Conservation (phyloP, 768 basidiomycete species). For the Tubosaeta sp. region DNA sequence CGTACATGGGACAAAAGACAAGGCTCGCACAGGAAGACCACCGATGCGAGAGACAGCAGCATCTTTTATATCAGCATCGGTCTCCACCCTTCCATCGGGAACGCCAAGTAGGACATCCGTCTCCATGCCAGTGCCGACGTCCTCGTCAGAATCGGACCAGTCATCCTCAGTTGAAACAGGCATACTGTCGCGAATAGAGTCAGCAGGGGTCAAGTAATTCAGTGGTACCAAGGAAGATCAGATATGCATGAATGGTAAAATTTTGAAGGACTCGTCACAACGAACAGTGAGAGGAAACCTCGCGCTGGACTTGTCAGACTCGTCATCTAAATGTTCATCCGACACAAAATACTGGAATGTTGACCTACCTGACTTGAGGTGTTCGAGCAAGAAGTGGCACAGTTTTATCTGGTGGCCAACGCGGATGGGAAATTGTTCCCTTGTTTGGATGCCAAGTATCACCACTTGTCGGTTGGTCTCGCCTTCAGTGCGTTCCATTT, state of each 20-base stretch:
- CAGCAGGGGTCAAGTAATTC: not conserved
- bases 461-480: not conserved
- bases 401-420: conserved; percentile 7
- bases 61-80: conserved; percentile 58
- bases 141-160: conserved; percentile 83
- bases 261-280: conserved; percentile 60
- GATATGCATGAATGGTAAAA: conserved; percentile 93
- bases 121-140: conserved; percentile 50
- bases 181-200: conserved; percentile 31
- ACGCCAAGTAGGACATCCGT: conserved; percentile 76
- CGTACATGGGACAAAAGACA: conserved; percentile 44
- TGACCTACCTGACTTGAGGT: conserved; percentile 17
- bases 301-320: conserved; percentile 65
- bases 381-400: conserved; percentile 7
- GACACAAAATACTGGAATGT: conserved; percentile 4
- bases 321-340: conserved; percentile 66
- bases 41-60: conserved; percentile 87
- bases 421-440: conserved; percentile 19
- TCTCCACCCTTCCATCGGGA: conserved; percentile 68
- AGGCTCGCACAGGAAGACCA: conserved; percentile 77
- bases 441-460: conserved; percentile 5
- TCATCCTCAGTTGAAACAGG: conserved; percentile 46
- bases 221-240: conserved; percentile 42
- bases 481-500: not conserved
- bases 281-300: conserved; percentile 55